Evolutionary conservation across 2,329 filamentous ascomycete genomes (phyloP).

Genomic region (Claviceps sp.): DNA sequence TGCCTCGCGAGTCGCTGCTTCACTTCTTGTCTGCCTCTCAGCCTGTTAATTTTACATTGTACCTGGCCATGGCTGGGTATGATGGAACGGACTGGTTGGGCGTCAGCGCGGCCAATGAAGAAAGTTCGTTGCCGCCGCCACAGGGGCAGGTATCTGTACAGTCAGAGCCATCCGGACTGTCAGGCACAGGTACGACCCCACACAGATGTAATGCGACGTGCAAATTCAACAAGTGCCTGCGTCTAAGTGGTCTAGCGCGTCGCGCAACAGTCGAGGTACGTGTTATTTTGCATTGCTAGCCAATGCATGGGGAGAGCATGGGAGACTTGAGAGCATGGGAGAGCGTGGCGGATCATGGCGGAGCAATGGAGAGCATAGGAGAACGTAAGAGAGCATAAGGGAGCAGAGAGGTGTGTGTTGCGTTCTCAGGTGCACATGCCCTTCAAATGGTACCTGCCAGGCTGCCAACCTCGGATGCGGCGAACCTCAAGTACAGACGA

Average conservation of each 20-base stretch:
- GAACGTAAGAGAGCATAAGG: no score
- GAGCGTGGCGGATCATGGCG: no score
- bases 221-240: not conserved
- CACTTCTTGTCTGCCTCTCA: no score
- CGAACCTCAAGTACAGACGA: no score
- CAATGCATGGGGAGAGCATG: no score
- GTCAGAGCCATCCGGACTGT: not conserved
- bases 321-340: no score
- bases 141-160: not conserved
- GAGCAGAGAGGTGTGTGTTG: no score
- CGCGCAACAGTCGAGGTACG: conserved; percentile 2
- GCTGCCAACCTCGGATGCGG: not conserved
- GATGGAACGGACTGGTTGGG: conserved; percentile 4
- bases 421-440: no score
- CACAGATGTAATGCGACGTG: not conserved
- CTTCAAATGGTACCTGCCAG: not conserved
- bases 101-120: conserved; percentile 4
- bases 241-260: not conserved
- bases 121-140: conserved; percentile 1
- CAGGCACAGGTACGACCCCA: not conserved
- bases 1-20: not conserved
- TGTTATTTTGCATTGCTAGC: not conserved
- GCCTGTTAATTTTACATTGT: not conserved
- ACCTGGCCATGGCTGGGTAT: not conserved
- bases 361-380: no score